phyloP scores from a whole-genome alignment of 2,329 filamentous ascomycete genomes.

The Talaromyces funiculosus region DNA sequence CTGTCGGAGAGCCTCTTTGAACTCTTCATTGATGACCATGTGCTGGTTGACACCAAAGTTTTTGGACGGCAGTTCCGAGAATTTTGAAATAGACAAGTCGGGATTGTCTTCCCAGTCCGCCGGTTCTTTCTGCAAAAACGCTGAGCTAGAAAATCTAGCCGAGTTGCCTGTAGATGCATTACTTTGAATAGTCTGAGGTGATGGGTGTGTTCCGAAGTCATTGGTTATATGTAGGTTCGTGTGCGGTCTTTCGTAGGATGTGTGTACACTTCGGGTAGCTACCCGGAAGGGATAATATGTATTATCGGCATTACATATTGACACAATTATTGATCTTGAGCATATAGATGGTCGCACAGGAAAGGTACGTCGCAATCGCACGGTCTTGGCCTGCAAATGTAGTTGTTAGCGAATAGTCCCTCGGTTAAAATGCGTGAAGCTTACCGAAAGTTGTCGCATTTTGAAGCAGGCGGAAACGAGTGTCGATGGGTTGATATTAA shows the following conservation, averaged over 20 bases:
- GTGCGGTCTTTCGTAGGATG: neutral
- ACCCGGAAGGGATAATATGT: neutral
- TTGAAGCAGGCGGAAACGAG: neutral
- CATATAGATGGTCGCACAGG: neutral
- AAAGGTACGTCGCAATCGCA: neutral
- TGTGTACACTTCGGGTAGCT: conserved; percentile 1
- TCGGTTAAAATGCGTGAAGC: neutral
- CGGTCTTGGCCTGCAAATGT: neutral
- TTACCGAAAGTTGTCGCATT: conserved; percentile 10
- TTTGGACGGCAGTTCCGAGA: conserved; percentile 68
- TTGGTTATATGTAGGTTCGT: neutral
- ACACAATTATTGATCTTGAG: neutral
- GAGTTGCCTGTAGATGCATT: neutral
- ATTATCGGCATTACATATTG: neutral
- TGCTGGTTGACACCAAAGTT: conserved; percentile 95
- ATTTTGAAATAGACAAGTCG: conserved; percentile 64
- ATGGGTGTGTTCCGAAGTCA: neutral
- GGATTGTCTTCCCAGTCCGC: conserved; percentile 71
- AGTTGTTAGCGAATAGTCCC: neutral
- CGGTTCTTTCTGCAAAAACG: conserved; percentile 19
- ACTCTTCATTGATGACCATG: conserved; percentile 90
- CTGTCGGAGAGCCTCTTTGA: conserved; percentile 81
- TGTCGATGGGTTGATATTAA: neutral
- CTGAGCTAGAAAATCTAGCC: conserved; percentile 15
- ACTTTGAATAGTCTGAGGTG: neutral